Evolutionary conservation across 306 rosid genomes (phyloP).

Genomic region (Betula pendula): DNA sequence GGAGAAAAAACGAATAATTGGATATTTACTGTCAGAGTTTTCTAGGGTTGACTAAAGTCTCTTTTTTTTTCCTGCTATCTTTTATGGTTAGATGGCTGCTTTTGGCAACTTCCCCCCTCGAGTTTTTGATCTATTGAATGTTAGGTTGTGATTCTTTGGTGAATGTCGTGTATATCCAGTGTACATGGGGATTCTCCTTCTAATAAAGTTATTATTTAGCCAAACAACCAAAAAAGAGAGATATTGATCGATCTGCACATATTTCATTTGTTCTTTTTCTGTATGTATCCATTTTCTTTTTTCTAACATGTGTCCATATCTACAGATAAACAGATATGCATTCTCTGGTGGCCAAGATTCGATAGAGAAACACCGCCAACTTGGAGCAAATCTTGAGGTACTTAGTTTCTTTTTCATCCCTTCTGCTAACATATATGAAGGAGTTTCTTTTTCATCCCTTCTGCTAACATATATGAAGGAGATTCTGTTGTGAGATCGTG

Average conservation of each 20-base stretch:
- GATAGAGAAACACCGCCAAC: slow-evolving; percentile 75
- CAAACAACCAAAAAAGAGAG: background rate
- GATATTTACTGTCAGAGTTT: background rate
- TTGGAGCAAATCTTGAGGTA: slow-evolving; percentile 93
- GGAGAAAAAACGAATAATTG: background rate
- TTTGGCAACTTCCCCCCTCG: background rate
- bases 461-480: slow-evolving; percentile 14
- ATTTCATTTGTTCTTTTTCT: background rate
- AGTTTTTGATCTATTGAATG: background rate
- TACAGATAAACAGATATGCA: slow-evolving; percentile 77
- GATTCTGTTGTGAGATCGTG: background rate
- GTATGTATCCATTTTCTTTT: background rate
- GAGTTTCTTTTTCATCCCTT: background rate
- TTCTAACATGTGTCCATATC: slow-evolving; percentile 25
- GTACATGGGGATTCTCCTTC: background rate
- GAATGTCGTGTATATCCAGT: background rate
- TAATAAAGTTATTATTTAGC: background rate
- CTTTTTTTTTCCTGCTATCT: background rate
- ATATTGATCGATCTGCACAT: background rate
- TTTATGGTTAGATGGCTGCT: background rate
- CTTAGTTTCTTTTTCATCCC: slow-evolving; percentile 2
- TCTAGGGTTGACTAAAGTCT: background rate
- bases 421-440: slow-evolving; percentile 13
- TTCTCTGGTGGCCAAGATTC: slow-evolving; percentile 98
- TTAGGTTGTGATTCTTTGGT: background rate